These are phyloP conservation scores for Salix brachista DNA, from an alignment of 345 rosid species.

Conservation along the genomic window DNA sequence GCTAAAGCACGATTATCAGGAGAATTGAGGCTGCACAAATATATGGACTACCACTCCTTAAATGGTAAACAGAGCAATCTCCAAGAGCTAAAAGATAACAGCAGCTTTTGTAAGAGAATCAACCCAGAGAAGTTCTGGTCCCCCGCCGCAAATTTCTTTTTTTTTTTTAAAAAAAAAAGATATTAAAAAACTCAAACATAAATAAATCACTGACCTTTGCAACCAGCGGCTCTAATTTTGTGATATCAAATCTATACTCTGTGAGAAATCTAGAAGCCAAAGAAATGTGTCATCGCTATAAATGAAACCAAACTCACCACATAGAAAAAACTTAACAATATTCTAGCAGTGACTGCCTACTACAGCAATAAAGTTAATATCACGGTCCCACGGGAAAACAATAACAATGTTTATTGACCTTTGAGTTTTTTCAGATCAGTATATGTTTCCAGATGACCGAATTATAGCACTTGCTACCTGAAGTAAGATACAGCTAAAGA, in stretches of 20 bases:
- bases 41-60: neutral
- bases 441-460: neutral
- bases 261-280: conserved; percentile 60
- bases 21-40: conserved; percentile 83
- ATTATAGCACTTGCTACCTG: neutral
- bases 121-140: neutral
- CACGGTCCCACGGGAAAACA: neutral
- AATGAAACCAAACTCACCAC: neutral
- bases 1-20: conserved; percentile 97
- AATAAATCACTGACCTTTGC: conserved; percentile 64
- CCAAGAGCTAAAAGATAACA: neutral
- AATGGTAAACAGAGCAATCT: neutral
- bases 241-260: conserved; percentile 76
- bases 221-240: conserved; percentile 92
- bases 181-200: neutral
- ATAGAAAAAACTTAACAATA: neutral
- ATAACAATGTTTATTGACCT: neutral
- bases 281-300: conserved; percentile 10
- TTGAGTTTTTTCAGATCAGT: neutral
- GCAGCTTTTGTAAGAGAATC: neutral
- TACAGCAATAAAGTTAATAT: neutral
- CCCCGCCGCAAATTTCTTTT: neutral
- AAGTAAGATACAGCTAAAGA: neutral
- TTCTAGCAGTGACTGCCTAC: neutral
- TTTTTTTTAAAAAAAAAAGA: neutral